Percentiles rank a stretch among this genome's conserved stretches.
These are phyloP conservation scores for Hanseniaspora jakobsenii DNA, from an alignment of 805 yeast genomes.

Conservation along the genomic window DNA sequence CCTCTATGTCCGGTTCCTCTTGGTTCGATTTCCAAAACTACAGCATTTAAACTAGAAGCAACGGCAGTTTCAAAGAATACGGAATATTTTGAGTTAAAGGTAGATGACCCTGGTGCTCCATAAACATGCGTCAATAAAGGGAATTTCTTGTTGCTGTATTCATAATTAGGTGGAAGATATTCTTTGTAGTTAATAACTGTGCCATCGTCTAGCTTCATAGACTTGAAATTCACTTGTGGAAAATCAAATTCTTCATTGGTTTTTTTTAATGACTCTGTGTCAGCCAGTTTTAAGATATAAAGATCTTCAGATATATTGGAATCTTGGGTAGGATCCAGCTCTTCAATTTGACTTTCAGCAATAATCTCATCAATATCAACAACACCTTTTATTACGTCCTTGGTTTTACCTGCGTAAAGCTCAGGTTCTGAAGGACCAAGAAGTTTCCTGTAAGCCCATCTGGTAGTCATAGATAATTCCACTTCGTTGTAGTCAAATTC, in stretches of 20 bases:
- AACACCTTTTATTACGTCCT: conserved; percentile 9
- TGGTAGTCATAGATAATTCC: conserved; percentile 45
- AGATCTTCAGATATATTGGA: conserved; percentile 15
- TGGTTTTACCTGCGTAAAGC: conserved; percentile 22
- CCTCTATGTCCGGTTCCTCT: conserved; percentile 75
- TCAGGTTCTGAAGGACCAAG: conserved; percentile 23
- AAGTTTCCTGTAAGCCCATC: conserved; percentile 29
- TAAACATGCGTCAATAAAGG: conserved; percentile 59
- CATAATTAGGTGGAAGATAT: conserved; percentile 40
- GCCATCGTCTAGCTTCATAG: conserved; percentile 20
- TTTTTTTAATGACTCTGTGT: conserved; percentile 16
- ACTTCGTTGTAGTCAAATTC: conserved; percentile 32
- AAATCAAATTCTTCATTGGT: conserved; percentile 31
- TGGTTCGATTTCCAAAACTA: conserved; percentile 61
- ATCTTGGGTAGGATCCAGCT: background rate
- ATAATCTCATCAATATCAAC: conserved; percentile 10
- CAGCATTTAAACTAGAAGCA: conserved; percentile 44
- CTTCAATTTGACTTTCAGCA: background rate
- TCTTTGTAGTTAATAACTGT: conserved; percentile 42
- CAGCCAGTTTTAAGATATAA: conserved; percentile 15
- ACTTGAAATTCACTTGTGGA: conserved; percentile 36
- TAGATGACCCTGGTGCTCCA: conserved; percentile 74
- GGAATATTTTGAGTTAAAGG: conserved; percentile 36
- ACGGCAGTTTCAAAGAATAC: conserved; percentile 50
- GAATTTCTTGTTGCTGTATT: conserved; percentile 33